Evolutionary conservation across 2,329 filamentous ascomycete genomes (phyloP), one percentile per base, ranked within the genome.

Genomic region (Corinectria fuckeliana): DNA sequence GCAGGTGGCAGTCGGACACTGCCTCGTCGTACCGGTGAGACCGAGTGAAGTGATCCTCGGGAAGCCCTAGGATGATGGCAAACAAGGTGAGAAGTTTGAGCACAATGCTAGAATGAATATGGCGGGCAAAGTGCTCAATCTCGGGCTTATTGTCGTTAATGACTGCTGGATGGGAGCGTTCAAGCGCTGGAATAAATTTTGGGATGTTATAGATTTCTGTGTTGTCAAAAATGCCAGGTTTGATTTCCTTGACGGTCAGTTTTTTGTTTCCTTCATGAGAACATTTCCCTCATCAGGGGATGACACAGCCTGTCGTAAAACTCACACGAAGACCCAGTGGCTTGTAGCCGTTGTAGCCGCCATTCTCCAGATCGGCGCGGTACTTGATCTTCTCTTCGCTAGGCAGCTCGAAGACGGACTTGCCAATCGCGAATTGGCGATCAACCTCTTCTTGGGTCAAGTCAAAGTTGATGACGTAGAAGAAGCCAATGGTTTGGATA

Each of bases 401-500:
- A 0, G 85, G 83, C 0, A 88, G 77, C 6, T 67, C 61, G 16
- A 72, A 71, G 66, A 88, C 84, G 42, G 82, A 78, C 49, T 82
- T 80, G 0, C 82, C 85, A 1, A 88, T 76, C 8, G 84, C 82
- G 57, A 88, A 88, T 62, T 88, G 85, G 1, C 75, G 72, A 60
- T 88, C 81, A 2, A 88, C 80, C 47, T 82, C 80, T 50, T 86
- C 83, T 68, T 87, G 84, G 3, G 74, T 75, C 49, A 88, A 80
- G 63, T 83, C 83, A 65, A 83, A 87, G 73, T 88, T 87, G 56
- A 81, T 85, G 9, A 87, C 82, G 57, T 87, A 86, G 11, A 14
- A 32, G 11, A 13, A 13, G 14, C 30, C 30, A 8, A 32, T 13
- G 13, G 13, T 13, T 14, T 32, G 11, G 14, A 32, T 32, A 14